Percentiles rank a stretch among this genome's conserved stretches.
Conservation (phyloP, 2,329 filamentous ascomycete species). For the Alternaria triticina region DNA sequence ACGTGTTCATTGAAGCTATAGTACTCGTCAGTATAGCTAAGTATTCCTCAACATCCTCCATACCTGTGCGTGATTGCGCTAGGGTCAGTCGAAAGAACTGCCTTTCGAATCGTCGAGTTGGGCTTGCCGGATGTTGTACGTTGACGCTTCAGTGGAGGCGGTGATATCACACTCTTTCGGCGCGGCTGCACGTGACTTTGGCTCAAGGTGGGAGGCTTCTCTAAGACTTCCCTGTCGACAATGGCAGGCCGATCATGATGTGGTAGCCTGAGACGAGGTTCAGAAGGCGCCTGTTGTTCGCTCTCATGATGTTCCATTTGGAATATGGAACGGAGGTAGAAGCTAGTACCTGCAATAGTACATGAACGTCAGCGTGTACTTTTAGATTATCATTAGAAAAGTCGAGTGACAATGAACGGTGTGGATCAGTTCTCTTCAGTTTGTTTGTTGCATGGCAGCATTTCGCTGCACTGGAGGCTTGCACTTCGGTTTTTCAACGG, state of each 20-base stretch:
- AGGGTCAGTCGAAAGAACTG: background rate
- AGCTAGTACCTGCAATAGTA: background rate
- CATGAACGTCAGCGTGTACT: background rate
- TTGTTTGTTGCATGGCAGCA: conserved; percentile 29
- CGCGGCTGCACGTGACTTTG: background rate
- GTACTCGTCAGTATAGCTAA: background rate
- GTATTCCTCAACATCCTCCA: background rate
- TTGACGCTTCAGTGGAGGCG: conserved; percentile 32
- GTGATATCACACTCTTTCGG: conserved; percentile 24
- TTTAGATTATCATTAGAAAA: background rate
- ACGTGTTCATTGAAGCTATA: background rate
- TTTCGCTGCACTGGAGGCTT: conserved; percentile 34
- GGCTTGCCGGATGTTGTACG: conserved; percentile 5
- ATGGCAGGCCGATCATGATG: background rate
- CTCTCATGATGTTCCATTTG: conserved; percentile 1
- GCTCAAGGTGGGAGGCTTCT: background rate
- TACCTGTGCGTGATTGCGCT: conserved; percentile 12
- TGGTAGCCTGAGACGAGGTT: background rate
- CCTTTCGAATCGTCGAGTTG: background rate
- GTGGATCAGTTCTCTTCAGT: conserved; percentile 29
- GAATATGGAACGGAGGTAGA: background rate
- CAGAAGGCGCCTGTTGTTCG: background rate
- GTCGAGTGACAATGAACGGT: background rate
- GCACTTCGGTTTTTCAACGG: conserved; percentile 10
- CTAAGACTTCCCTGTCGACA: background rate